phyloP scores from a whole-genome alignment of 495 filamentous ascomycete genomes.

The Annulohypoxylon moriforme region DNA sequence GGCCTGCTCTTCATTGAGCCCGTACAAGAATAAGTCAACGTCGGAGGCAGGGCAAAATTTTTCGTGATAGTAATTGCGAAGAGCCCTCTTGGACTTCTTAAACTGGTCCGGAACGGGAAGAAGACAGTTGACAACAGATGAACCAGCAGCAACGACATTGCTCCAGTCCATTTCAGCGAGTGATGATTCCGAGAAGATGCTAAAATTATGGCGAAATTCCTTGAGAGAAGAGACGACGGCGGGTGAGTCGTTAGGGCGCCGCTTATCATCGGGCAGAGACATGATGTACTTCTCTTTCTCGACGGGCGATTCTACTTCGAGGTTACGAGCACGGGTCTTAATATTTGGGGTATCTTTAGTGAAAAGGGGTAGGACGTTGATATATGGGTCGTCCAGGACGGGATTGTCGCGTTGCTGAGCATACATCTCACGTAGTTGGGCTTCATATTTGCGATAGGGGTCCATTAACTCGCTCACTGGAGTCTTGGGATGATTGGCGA shows the following conservation, averaged over 20 bases:
- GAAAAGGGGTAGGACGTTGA: constrained; percentile 80
- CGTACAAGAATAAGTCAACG: constrained; percentile 86
- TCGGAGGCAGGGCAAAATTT: constrained; percentile 83
- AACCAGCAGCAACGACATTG: constrained; percentile 82
- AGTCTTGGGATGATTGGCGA: constrained; percentile 61
- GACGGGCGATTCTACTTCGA: constrained; percentile 67
- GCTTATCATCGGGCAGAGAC: constrained; percentile 66
- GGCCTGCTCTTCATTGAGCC: constrained; percentile 76
- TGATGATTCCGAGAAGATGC: constrained; percentile 77
- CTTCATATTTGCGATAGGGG: constrained; percentile 77
- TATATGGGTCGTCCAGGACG: constrained; percentile 65
- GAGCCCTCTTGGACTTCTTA: constrained; percentile 69
- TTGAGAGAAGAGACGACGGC: constrained; percentile 71
- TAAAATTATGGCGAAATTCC: constrained; percentile 81
- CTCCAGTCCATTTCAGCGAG: constrained; percentile 75
- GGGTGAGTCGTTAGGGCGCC: constrained; percentile 68
- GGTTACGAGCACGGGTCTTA: constrained; percentile 71
- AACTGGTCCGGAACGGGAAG: constrained; percentile 76
- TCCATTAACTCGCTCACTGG: constrained; percentile 68
- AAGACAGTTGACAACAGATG: constrained; percentile 77
- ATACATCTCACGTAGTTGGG: constrained; percentile 73
- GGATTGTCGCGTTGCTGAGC: constrained; percentile 74
- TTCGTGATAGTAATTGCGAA: constrained; percentile 82
- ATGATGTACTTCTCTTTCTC: constrained; percentile 77
- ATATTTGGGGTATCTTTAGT: constrained; percentile 64